Evolutionary conservation across 1,284 basidiomycete species (phyloP).

Genomic region (Ceratobasidium sp.): DNA sequence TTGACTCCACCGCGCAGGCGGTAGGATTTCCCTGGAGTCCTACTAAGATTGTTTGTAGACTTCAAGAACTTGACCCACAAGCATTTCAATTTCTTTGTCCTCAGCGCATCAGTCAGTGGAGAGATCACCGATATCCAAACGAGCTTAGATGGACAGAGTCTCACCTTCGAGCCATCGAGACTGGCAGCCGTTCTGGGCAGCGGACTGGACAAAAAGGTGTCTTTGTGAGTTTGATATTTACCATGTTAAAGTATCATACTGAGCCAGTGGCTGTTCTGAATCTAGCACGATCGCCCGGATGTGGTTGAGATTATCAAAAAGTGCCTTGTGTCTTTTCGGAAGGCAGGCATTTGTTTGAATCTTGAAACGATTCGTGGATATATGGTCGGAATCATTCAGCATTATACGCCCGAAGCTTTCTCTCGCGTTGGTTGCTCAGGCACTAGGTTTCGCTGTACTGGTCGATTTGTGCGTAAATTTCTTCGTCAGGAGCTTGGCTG

Average conservation of each 20-base stretch:
- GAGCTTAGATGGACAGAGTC: slow-evolving; percentile 10
- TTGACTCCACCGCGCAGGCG: background rate
- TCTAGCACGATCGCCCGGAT: background rate
- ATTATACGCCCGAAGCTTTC: background rate
- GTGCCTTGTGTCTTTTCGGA: background rate
- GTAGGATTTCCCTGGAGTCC: slow-evolving; percentile 17
- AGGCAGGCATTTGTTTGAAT: background rate
- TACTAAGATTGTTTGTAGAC: background rate
- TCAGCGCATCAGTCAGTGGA: slow-evolving; percentile 18
- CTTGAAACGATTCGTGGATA: background rate
- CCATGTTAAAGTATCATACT: background rate
- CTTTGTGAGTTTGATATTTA: background rate
- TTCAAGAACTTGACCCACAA: background rate
- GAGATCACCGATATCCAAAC: background rate
- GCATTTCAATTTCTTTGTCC: slow-evolving; percentile 15
- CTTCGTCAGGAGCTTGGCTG: background rate
- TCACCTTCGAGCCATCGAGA: slow-evolving; percentile 4
- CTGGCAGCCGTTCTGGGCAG: background rate
- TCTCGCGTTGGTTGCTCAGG: background rate
- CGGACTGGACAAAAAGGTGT: background rate
- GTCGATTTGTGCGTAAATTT: background rate
- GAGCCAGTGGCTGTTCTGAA: background rate
- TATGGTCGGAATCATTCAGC: slow-evolving; percentile 3
- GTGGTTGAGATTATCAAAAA: background rate
- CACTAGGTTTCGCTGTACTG: background rate